A percentile compares a stretch with the other conserved stretches of the same genome.
These are phyloP conservation scores for Rosa hybrid DNA, from an alignment of 331 rosid species.

Conservation along the genomic window DNA sequence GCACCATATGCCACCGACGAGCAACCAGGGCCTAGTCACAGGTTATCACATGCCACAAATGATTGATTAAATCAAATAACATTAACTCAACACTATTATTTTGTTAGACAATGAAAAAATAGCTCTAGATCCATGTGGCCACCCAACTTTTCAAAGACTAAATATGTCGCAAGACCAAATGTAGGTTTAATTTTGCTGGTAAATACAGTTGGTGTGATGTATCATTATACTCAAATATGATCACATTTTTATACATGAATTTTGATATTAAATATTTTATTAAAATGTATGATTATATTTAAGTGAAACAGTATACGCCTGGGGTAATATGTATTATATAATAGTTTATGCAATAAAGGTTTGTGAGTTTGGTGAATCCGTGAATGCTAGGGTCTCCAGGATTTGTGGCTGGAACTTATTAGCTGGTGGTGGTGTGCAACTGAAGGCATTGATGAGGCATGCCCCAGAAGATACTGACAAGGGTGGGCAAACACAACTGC, in stretches of 20 bases:
- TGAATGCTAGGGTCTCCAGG: slow-evolving; percentile 13
- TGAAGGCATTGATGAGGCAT: slow-evolving; percentile 11
- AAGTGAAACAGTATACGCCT: not conserved
- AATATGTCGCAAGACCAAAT: not conserved
- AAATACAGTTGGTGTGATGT: not conserved
- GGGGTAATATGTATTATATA: not conserved
- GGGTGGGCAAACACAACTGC: not conserved
- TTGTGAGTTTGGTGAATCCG: not conserved
- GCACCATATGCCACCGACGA: slow-evolving; percentile 99
- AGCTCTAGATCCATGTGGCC: not conserved
- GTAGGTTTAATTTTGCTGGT: not conserved
- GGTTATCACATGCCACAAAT: not conserved
- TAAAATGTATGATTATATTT: not conserved
- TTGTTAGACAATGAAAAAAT: not conserved
- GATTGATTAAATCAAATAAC: not conserved
- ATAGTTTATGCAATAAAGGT: not conserved
- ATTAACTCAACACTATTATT: not conserved
- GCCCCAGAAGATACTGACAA: slow-evolving; percentile 9
- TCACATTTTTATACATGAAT: not conserved
- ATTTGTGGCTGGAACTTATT: slow-evolving; percentile 13
- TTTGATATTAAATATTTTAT: not conserved
- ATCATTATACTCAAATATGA: not conserved
- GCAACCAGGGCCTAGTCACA: slow-evolving; percentile 85
- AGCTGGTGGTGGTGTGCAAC: slow-evolving; percentile 5
- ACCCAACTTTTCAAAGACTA: not conserved